A percentile compares a stretch with the other conserved stretches of the same genome.
Conservation (phyloP, 2,329 filamentous ascomycete species). For the Colletotrichum sp. region DNA sequence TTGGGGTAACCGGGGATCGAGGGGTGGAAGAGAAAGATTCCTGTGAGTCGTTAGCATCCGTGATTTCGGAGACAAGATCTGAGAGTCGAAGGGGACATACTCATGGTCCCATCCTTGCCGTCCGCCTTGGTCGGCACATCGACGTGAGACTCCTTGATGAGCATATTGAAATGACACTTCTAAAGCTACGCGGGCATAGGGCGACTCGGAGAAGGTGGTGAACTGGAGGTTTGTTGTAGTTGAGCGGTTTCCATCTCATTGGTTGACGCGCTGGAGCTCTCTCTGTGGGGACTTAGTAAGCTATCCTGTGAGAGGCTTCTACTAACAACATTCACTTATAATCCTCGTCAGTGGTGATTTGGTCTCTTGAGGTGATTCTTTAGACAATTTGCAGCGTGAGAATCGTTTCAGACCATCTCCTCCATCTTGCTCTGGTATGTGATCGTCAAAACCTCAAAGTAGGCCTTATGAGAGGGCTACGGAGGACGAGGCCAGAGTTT, state of each 20-base stretch:
- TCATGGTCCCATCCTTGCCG: conserved; percentile 60
- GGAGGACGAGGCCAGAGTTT: neutral
- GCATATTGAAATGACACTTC: conserved; percentile 38
- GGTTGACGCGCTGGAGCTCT: neutral
- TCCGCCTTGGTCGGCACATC: conserved; percentile 57
- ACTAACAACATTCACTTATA: neutral
- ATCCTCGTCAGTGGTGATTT: neutral
- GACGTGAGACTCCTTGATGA: conserved; percentile 57
- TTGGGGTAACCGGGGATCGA: conserved; percentile 84
- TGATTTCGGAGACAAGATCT: neutral
- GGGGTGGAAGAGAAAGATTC: conserved; percentile 89
- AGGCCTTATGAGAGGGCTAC: neutral
- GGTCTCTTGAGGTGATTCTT: neutral
- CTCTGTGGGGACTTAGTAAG: conserved; percentile 17
- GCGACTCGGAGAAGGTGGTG: neutral
- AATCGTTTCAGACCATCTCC: neutral
- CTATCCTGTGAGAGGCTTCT: neutral
- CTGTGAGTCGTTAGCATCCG: conserved; percentile 49
- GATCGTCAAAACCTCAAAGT: neutral
- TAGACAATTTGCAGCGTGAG: neutral
- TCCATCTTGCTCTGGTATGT: neutral
- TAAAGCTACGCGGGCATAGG: accelerated
- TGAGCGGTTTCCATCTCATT: conserved; percentile 14
- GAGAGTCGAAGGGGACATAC: conserved; percentile 31
- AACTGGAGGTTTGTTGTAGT: neutral